Evolutionary conservation across 345 rosid species (phyloP).

Genomic region (Camelina hispida): DNA sequence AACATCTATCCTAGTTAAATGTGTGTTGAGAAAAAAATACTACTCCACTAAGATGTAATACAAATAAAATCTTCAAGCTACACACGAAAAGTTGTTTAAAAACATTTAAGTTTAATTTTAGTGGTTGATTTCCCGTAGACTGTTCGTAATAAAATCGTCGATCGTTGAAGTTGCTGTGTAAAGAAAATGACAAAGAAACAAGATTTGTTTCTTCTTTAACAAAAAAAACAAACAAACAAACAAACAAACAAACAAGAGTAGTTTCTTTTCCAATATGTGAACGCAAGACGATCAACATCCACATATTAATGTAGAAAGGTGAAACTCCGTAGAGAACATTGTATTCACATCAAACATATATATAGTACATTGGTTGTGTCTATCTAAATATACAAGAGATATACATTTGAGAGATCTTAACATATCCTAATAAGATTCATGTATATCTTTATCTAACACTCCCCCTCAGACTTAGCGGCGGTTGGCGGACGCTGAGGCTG

Average conservation of each 20-base stretch:
- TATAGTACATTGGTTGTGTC: too few relatives aligned
- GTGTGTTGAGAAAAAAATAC: background rate
- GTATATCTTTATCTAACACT: too few relatives aligned
- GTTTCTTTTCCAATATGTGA: background rate
- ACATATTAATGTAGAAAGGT: background rate
- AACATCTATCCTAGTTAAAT: background rate
- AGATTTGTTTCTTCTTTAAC: background rate
- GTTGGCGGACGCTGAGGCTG: too few relatives aligned
- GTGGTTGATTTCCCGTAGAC: background rate
- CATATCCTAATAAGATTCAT: too few relatives aligned
- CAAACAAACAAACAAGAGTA: too few relatives aligned
- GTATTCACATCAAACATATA: too few relatives aligned
- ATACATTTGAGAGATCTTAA: too few relatives aligned
- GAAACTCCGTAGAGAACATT: too few relatives aligned
- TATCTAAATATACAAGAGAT: too few relatives aligned
- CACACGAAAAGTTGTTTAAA: background rate
- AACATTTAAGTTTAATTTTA: background rate
- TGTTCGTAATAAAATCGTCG: background rate
- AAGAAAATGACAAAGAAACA: background rate
- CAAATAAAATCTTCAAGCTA: background rate
- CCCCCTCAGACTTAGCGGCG: too few relatives aligned
- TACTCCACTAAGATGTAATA: background rate
- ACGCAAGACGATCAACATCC: background rate
- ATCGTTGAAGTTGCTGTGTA: background rate
- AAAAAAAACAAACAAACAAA: too few relatives aligned